A percentile compares a stretch with the other conserved stretches of the same genome.
These are phyloP conservation scores for Aspergillus cristatus DNA, from an alignment of 495 filamentous ascomycete species.

Conservation along the genomic window DNA sequence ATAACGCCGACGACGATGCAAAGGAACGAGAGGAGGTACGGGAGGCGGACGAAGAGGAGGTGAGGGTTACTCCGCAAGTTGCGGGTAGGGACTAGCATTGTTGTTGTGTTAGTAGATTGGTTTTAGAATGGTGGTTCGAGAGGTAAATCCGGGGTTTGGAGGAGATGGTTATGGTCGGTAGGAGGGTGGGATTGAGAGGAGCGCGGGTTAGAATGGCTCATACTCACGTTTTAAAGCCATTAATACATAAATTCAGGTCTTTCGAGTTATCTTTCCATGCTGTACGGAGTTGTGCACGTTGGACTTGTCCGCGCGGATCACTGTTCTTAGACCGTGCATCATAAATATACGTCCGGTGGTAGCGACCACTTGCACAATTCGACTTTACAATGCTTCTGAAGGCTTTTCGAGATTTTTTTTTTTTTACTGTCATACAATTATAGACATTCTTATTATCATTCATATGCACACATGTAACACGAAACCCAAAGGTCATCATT, in stretches of 20 bases:
- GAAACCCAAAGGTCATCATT: too few species aligned
- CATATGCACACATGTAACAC: slow-evolving; percentile 28
- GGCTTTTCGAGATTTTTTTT: too few species aligned
- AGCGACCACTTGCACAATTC: slow-evolving; percentile 17
- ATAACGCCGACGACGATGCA: slow-evolving; percentile 80
- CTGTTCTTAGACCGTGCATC: slow-evolving; percentile 3
- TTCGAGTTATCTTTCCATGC: slow-evolving; percentile 14
- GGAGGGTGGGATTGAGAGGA: too few species aligned
- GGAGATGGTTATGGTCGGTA: slow-evolving; percentile 2
- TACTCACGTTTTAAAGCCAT: slow-evolving; percentile 38
- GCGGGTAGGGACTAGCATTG: slow-evolving; percentile 30
- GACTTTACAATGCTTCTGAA: too few species aligned
- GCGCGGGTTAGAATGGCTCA: too few species aligned
- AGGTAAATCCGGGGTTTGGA: slow-evolving; percentile 16
- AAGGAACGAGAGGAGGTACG: slow-evolving; percentile 58
- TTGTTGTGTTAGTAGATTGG: slow-evolving; percentile 13
- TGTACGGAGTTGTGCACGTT: too few species aligned
- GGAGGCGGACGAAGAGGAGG: slow-evolving; percentile 31
- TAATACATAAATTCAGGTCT: slow-evolving; percentile 15
- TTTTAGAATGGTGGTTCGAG: slow-evolving; percentile 6
- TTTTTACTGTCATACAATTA: not conserved
- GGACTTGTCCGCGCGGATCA: not conserved
- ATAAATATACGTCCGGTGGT: slow-evolving; percentile 19
- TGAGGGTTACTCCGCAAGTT: slow-evolving; percentile 36
- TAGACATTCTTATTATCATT: slow-evolving; percentile 7